phyloP scores from a whole-genome alignment of 2,329 filamentous ascomycete genomes.

The Pyricularia sp. region DNA sequence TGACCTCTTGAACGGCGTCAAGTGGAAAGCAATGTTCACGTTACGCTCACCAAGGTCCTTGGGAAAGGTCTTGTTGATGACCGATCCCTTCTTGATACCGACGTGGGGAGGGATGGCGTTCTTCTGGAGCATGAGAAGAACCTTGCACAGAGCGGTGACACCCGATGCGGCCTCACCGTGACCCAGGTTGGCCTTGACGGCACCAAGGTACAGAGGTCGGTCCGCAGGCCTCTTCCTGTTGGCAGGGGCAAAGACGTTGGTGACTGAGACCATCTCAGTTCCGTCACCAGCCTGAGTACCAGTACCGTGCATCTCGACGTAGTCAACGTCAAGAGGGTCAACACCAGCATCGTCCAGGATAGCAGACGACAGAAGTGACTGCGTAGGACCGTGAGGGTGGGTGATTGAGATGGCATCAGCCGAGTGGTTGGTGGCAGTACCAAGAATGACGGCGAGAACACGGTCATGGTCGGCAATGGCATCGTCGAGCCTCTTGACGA shows the following conservation, averaged over 20 bases:
- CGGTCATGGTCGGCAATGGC: constrained; percentile 68
- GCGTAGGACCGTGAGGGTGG: constrained; percentile 69
- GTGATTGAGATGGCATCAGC: constrained; percentile 76
- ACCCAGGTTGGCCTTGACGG: constrained; percentile 56
- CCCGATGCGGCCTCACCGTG: constrained; percentile 55
- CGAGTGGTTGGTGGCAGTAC: constrained; percentile 71
- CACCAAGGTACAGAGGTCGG: constrained; percentile 50
- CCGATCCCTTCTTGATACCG: constrained; percentile 47
- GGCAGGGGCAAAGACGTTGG: constrained; percentile 40
- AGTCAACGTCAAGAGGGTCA: constrained; percentile 67
- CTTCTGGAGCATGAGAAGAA: constrained; percentile 55
- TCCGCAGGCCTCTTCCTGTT: constrained; percentile 34
- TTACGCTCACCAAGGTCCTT: constrained; percentile 46
- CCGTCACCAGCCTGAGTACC: constrained; percentile 80
- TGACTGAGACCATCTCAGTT: constrained; percentile 72
- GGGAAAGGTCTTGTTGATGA: constrained; percentile 52
- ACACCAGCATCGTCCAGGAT: constrained; percentile 66
- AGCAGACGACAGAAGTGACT: constrained; percentile 60
- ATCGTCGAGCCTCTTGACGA: constrained; percentile 73
- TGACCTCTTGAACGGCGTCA: constrained; percentile 38
- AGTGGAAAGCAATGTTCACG: constrained; percentile 47
- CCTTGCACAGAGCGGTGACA: constrained; percentile 53
- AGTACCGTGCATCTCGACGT: constrained; percentile 85
- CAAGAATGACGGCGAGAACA: constrained; percentile 67
- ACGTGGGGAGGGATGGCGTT: constrained; percentile 55